Percentiles rank a stretch among this genome's conserved stretches.
These are phyloP conservation scores for Raphidocelis subcapitata DNA, from an alignment of 139 green algal genomes.

Conservation along the genomic window DNA sequence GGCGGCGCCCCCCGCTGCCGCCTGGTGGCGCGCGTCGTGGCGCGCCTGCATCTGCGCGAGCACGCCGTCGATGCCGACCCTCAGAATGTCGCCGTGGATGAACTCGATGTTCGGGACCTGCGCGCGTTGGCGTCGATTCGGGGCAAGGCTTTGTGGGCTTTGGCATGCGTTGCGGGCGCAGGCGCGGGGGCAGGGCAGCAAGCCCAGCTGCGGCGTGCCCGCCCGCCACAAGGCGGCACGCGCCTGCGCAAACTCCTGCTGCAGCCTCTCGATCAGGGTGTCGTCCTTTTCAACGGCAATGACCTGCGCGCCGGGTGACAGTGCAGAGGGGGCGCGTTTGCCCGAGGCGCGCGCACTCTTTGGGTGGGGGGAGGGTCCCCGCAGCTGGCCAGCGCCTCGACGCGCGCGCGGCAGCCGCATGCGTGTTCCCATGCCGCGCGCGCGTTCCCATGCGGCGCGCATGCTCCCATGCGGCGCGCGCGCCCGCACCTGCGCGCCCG, in stretches of 20 bases:
- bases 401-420: too few relatives aligned
- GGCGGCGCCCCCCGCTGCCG: not conserved
- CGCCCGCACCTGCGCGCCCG: constrained; percentile 11
- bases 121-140: too few relatives aligned
- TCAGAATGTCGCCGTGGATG: constrained; percentile 70
- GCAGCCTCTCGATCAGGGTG: constrained; percentile 40
- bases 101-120: constrained; percentile 23
- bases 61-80: constrained; percentile 45
- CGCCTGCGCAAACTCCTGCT: constrained; percentile 26
- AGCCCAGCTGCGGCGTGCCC: too few relatives aligned
- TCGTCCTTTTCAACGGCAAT: constrained; percentile 95
- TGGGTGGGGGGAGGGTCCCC: too few relatives aligned
- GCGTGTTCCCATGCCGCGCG: too few relatives aligned
- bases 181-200: too few relatives aligned
- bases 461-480: too few relatives aligned
- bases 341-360: constrained; percentile 87
- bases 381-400: too few relatives aligned
- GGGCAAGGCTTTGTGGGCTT: too few relatives aligned
- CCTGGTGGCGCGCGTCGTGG: constrained; percentile 1
- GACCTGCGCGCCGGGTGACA: constrained; percentile 36
- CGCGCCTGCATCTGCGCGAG: constrained; percentile 12
- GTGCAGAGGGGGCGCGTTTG: constrained; percentile 82
- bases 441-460: too few relatives aligned
- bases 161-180: too few relatives aligned
- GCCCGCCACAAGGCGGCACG: not conserved